These are phyloP conservation scores for Nemania sp. DNA, from an alignment of 2,329 filamentous ascomycete genomes.

Conservation along the genomic window DNA sequence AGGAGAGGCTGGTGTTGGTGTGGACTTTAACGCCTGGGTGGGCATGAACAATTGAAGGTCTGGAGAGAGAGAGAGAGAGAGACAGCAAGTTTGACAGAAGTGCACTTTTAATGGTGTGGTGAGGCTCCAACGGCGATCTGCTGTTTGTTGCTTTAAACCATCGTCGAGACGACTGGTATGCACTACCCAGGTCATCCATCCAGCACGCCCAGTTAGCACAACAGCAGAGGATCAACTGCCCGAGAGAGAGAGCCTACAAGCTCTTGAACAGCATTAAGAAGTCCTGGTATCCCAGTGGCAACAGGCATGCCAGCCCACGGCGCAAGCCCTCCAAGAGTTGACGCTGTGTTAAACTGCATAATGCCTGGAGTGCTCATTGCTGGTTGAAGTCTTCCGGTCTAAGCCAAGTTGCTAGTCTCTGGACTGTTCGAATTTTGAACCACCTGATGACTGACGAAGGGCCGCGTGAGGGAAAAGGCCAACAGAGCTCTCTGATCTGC, in stretches of 20 bases:
- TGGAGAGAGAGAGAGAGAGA: constrained; percentile 19
- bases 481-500: constrained; percentile 23
- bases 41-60: constrained; percentile 13
- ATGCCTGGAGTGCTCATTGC: constrained; percentile 31
- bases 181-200: constrained; percentile 24
- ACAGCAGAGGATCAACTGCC: constrained; percentile 30
- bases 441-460: constrained; percentile 28
- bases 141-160: constrained; percentile 26
- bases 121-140: neutral
- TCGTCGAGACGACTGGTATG: constrained; percentile 17
- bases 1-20: constrained; percentile 7
- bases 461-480: constrained; percentile 27
- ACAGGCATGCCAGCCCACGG: constrained; percentile 30
- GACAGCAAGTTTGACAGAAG: constrained; percentile 17
- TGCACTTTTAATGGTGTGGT: constrained; percentile 26
- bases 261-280: constrained; percentile 34
- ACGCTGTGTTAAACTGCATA: constrained; percentile 32
- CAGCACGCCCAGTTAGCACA: constrained; percentile 25
- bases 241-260: constrained; percentile 35
- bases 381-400: constrained; percentile 31
- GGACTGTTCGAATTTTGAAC: constrained; percentile 31
- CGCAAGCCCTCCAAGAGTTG: constrained; percentile 28
- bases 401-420: constrained; percentile 41
- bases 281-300: constrained; percentile 19
- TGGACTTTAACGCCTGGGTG: constrained; percentile 4